Base-by-base conservation (phyloP, 768 basidiomycete species). In the Neoboletus brunneissimus region DNA sequence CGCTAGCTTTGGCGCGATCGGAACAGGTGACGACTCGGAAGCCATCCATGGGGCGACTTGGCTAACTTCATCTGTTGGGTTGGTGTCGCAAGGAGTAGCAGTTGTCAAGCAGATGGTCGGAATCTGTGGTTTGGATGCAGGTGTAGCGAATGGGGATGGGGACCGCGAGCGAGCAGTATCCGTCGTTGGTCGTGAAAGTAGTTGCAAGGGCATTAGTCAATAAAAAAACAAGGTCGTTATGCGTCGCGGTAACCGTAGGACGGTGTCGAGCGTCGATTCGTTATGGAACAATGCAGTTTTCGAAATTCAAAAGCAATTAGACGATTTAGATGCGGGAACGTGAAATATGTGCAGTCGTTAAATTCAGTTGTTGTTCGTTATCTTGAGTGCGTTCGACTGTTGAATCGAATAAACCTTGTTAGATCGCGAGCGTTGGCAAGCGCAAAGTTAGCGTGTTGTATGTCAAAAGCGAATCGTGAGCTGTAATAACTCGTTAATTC, bases 101-200 rank as follows among this genome's bases (percentile, higher is more conserved):
- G 83, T 77, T 60, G 84, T 83, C 64, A 90, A 81, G 43, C 86
- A 80, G 55, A 90, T 90, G 51, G 87, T 84, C 23, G 88, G 86
- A 53, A 77, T 61, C 31, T 69, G 69, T 8, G 69, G 57, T 45
- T 73, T 73, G 10, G 70, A 61, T 5, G 60, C 50, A 2, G 69
- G 61, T 13, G 72, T 72, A 48, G 64, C 45, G 22, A 72, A 32
- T 23, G 66, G 66, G 16, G 75, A 67, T 27, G 67, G 58, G 15
- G 68, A 65, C n/a, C 54, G 64, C 13, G 65, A 58, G 56, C 63
- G 71, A 58, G 40, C 15, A 2, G 67, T 54, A 11, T 71, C 64
- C 46, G 64, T 55, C 45, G 65, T 57, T 52, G 68, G 56, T 69
- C 67, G 71, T 65, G 71, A 69, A 55, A 61, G 60, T 29, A 71